phyloP scores from a whole-genome alignment of 257 asterid species.

The Rubia yunnanensis region DNA sequence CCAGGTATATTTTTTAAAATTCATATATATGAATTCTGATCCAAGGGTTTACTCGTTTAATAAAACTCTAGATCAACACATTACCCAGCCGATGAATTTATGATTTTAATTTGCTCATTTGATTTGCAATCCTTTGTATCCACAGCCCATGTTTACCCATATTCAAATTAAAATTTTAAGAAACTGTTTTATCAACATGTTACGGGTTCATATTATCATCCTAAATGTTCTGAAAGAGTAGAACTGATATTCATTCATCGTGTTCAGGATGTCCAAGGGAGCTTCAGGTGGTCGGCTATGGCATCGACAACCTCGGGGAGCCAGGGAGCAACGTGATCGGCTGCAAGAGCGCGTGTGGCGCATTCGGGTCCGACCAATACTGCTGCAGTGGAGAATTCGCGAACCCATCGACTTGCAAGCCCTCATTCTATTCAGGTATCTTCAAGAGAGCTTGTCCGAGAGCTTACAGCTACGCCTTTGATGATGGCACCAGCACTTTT shows the following conservation, averaged over 20 bases:
- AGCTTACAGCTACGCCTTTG: conserved; percentile 74
- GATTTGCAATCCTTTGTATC: no score
- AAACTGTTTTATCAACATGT: no score
- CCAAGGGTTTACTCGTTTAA: no score
- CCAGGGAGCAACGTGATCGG: conserved; percentile 41
- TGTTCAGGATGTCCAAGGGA: conserved; percentile 74
- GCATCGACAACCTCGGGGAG: conserved; percentile 24
- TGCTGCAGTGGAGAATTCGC: conserved; percentile 85
- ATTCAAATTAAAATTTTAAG: no score
- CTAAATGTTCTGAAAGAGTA: not conserved
- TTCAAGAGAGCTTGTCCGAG: conserved; percentile 71
- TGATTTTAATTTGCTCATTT: no score
- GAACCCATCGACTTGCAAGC: conserved; percentile 66
- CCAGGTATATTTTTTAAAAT: no score
- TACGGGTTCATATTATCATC: no score
- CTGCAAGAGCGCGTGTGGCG: conserved; percentile 82
- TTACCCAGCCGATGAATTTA: no score
- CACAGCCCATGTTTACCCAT: no score
- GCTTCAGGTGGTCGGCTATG: conserved; percentile 63
- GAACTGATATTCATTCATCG: not conserved
- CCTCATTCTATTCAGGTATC: conserved; percentile 60
- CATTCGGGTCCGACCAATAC: conserved; percentile 61
- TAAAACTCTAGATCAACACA: no score
- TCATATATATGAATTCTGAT: no score
- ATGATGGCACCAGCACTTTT: conserved; percentile 80